These are phyloP conservation scores for Globisporangium cederbergense DNA, from an alignment of 352 stramenopile species.

Conservation along the genomic window DNA sequence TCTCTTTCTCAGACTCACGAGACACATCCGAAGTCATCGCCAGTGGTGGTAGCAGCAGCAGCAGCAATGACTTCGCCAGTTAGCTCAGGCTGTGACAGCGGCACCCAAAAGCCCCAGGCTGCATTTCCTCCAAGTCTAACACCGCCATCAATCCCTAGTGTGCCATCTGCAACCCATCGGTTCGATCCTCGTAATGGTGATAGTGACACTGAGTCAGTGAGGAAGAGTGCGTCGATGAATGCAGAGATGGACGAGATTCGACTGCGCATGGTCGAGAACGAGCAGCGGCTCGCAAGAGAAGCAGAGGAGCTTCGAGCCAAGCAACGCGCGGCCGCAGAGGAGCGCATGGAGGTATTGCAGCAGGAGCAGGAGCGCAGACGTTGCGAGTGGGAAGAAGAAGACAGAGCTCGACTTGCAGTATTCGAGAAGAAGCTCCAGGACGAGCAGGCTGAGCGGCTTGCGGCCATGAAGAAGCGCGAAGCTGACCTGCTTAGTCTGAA, in stretches of 20 bases:
- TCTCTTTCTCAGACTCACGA: background rate
- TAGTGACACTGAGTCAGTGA: background rate
- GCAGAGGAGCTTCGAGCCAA: constrained; percentile 38
- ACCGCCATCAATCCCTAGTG: background rate
- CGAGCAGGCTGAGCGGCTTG: constrained; percentile 36
- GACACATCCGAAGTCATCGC: background rate
- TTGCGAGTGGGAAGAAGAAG: constrained; percentile 67
- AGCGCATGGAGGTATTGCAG: constrained; percentile 49
- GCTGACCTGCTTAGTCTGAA: constrained; percentile 27
- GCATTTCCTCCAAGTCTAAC: background rate
- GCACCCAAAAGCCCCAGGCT: background rate
- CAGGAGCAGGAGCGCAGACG: constrained; percentile 66
- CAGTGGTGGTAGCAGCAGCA: background rate
- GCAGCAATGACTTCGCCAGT: background rate
- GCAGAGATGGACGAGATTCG: constrained; percentile 38
- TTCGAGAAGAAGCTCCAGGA: constrained; percentile 46
- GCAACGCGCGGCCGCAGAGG: constrained; percentile 48
- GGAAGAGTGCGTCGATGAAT: constrained; percentile 13
- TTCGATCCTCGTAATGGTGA: background rate
- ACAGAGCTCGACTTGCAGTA: constrained; percentile 37
- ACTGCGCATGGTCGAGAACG: constrained; percentile 39
- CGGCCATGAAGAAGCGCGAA: constrained; percentile 29
- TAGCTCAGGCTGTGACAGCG: background rate
- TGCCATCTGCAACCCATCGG: background rate
- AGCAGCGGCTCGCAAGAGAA: constrained; percentile 37